Conservation (phyloP, 768 basidiomycete species). For the Termitomyces sp. region DNA sequence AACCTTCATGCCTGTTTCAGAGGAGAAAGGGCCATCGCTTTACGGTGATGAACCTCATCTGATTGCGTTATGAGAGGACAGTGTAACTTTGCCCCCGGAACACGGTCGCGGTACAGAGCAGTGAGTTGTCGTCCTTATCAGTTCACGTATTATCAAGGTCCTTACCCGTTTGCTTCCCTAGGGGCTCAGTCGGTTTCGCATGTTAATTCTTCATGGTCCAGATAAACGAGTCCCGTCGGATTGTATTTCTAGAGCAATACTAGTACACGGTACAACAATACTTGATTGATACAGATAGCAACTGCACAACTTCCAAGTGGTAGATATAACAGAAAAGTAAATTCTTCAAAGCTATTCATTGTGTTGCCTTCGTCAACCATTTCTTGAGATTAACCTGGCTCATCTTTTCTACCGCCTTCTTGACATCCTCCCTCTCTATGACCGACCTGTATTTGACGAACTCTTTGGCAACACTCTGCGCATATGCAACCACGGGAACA, state of each 20-base stretch:
- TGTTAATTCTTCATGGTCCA: conserved; percentile 2
- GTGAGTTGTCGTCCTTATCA: conserved; percentile 2
- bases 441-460: conserved; percentile 76
- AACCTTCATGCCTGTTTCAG: conserved; percentile 5
- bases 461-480: conserved; percentile 54
- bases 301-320: not conserved
- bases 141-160: not conserved
- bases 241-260: not conserved
- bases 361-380: conserved; percentile 68
- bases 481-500: conserved; percentile 44
- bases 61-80: conserved; percentile 22
- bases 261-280: not conserved
- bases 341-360: conserved; percentile 23
- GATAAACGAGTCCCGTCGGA: not conserved
- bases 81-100: not conserved
- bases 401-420: conserved; percentile 59
- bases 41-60: conserved; percentile 2
- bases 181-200: conserved; percentile 11
- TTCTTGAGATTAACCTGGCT: conserved; percentile 74
- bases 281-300: conserved; percentile 3
- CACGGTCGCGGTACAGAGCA: not conserved
- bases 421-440: conserved; percentile 64
- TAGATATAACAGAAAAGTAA: not conserved
- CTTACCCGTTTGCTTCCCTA: not conserved
- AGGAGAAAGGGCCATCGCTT: conserved; percentile 4